Conservation (phyloP, 495 filamentous ascomycete genomes). For the Margaritispora aquatica region DNA sequence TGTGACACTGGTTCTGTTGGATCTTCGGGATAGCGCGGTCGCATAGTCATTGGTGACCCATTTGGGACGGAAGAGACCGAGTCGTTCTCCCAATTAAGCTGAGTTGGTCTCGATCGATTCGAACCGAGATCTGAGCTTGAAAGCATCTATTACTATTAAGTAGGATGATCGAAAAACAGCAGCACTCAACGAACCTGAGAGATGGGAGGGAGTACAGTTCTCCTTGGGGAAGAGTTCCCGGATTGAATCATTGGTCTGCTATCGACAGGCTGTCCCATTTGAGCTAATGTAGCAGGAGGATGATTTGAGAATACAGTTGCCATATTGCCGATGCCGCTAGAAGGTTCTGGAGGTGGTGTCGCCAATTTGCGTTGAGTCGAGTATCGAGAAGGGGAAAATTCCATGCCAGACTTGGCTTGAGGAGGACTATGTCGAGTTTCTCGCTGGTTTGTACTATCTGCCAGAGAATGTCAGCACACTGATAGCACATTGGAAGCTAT, state of each 20-base stretch:
- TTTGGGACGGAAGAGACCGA: too few relatives aligned
- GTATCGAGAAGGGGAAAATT: constrained; percentile 9
- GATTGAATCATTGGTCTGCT: background rate
- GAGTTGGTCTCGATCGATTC: too few relatives aligned
- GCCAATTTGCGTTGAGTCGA: constrained; percentile 4
- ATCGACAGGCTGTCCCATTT: background rate
- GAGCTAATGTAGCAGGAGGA: constrained; percentile 3
- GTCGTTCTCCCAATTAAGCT: too few relatives aligned
- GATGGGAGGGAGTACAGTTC: constrained; percentile 38
- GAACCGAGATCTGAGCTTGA: too few relatives aligned
- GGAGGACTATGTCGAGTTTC: background rate
- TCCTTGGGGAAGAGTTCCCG: constrained; percentile 25
- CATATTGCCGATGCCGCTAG: constrained; percentile 5
- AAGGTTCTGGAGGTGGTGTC: background rate
- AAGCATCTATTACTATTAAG: too few relatives aligned
- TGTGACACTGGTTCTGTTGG: constrained; percentile 28
- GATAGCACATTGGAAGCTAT: constrained; percentile 2
- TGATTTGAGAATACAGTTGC: constrained; percentile 1
- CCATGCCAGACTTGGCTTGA: constrained; percentile 15
- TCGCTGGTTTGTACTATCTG: background rate
- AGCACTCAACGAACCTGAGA: too few relatives aligned
- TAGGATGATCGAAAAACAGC: too few relatives aligned
- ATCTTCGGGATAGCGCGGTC: background rate
- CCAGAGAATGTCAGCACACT: background rate
- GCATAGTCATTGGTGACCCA: background rate